A percentile compares a stretch with the other conserved stretches of the same genome.
phyloP scores from a whole-genome alignment of 345 rosid species.

The Dovyalis caffra region DNA sequence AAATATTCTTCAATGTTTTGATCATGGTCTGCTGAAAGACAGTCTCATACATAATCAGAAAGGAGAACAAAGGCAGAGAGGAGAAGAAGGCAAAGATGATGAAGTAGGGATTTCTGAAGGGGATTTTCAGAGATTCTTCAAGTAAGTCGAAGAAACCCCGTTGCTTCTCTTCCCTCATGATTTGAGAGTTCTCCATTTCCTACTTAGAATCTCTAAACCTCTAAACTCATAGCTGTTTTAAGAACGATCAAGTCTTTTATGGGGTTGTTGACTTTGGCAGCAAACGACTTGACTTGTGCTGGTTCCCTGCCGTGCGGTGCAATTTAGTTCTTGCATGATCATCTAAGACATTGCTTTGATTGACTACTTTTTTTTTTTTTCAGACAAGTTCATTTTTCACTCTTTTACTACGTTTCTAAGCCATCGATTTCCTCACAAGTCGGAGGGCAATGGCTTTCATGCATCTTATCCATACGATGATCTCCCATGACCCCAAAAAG shows the following conservation, averaged over 20 bases:
- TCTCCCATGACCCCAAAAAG: too few relatives aligned
- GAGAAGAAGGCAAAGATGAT: slow-evolving; percentile 22
- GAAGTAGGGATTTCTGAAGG: slow-evolving; percentile 25
- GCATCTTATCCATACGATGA: too few relatives aligned
- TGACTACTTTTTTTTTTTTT: too few relatives aligned
- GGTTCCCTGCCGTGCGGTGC: not conserved
- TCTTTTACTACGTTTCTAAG: too few relatives aligned
- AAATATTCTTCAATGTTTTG: not conserved
- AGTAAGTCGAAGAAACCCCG: slow-evolving; percentile 20
- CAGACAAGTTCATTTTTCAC: too few relatives aligned
- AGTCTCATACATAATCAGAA: slow-evolving; percentile 19
- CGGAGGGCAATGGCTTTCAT: too few relatives aligned
- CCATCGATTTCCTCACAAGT: too few relatives aligned
- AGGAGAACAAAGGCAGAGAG: slow-evolving; percentile 30
- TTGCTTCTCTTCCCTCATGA: slow-evolving; percentile 3
- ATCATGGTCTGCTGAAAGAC: slow-evolving; percentile 23
- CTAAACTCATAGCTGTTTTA: slow-evolving; percentile 2
- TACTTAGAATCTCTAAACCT: not conserved
- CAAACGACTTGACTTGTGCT: not conserved
- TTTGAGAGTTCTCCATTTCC: slow-evolving; percentile 9
- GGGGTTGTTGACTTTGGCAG: not conserved
- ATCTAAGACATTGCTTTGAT: too few relatives aligned
- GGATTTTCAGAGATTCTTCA: slow-evolving; percentile 18
- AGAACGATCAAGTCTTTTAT: not conserved
- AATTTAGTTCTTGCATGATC: too few relatives aligned